Conservation (phyloP, 2,329 filamentous ascomycete species). For the Daldinia eschscholtzii region DNA sequence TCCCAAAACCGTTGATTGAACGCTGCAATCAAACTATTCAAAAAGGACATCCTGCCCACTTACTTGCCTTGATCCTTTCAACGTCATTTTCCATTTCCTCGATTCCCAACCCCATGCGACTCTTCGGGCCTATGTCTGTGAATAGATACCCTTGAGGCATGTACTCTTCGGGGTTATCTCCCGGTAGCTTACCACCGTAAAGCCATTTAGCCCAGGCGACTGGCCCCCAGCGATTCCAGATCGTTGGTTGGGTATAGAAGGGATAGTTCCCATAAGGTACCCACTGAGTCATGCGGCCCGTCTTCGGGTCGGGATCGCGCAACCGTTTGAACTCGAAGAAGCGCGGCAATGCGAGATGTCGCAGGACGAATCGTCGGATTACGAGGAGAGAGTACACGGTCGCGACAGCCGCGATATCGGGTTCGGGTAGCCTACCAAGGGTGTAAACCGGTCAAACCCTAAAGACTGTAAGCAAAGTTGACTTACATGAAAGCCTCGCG, state of each 20-base stretch:
- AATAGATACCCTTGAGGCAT: constrained; percentile 66
- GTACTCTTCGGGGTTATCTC: constrained; percentile 56
- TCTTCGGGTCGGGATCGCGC: constrained; percentile 63
- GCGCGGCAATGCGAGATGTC: constrained; percentile 72
- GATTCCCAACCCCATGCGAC: constrained; percentile 65
- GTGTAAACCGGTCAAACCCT: not conserved
- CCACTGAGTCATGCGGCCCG: constrained; percentile 63
- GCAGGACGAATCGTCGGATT: constrained; percentile 67
- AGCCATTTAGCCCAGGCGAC: constrained; percentile 62
- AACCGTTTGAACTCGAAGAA: constrained; percentile 56
- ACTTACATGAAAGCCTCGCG: constrained; percentile 74
- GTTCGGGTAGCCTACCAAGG: constrained; percentile 58
- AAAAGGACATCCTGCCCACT: constrained; percentile 52
- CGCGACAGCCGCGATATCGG: constrained; percentile 54
- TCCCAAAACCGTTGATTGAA: not conserved
- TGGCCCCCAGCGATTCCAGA: constrained; percentile 73
- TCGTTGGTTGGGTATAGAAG: constrained; percentile 71
- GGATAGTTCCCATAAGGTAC: constrained; percentile 71
- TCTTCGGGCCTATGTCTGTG: constrained; percentile 72
- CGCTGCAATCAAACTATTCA: not conserved
- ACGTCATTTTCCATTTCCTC: constrained; percentile 60
- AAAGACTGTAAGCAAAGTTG: constrained; percentile 1
- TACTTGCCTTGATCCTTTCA: constrained; percentile 53
- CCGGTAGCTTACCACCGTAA: constrained; percentile 61
- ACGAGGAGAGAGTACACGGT: constrained; percentile 63